Conservation (phyloP, 108 stramenopile species). For the Nannochloropsis oceanica region DNA sequence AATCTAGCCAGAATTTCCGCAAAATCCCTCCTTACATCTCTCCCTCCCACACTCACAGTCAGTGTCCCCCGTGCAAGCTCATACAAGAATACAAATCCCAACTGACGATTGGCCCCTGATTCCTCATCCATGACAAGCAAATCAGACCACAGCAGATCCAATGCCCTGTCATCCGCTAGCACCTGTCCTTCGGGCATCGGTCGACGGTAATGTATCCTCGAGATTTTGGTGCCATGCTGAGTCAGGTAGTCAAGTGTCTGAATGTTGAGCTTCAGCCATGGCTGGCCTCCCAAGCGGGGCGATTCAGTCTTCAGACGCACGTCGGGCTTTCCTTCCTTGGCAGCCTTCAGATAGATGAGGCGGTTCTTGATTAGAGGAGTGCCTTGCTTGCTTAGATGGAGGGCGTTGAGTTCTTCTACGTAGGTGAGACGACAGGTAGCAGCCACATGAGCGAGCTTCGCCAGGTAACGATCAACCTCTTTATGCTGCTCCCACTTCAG, state of each 20-base stretch:
- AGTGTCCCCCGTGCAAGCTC: neutral
- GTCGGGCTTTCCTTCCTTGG: neutral
- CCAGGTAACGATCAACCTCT: constrained; percentile 24
- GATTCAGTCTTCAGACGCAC: neutral
- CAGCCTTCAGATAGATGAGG: constrained; percentile 1
- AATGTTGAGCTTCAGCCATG: neutral
- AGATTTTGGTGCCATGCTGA: neutral
- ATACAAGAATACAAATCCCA: neutral
- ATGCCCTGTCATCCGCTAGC: neutral
- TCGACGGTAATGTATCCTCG: neutral
- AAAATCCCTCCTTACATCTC: neutral
- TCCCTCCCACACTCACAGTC: neutral
- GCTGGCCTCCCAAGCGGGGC: neutral
- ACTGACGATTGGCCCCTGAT: neutral
- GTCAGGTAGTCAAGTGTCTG: neutral
- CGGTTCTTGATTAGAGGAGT: constrained; percentile 25
- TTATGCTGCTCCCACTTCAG: constrained; percentile 34
- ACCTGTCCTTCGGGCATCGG: neutral
- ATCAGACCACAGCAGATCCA: neutral
- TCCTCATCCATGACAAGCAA: neutral
- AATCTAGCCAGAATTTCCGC: neutral
- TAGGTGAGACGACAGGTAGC: constrained; percentile 40
- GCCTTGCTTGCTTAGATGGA: constrained; percentile 16
- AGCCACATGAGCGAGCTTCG: constrained; percentile 19
- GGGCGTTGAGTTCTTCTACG: constrained; percentile 33